These are phyloP conservation scores for Pugionium cornutum DNA, from an alignment of 345 rosid species.

Conservation along the genomic window DNA sequence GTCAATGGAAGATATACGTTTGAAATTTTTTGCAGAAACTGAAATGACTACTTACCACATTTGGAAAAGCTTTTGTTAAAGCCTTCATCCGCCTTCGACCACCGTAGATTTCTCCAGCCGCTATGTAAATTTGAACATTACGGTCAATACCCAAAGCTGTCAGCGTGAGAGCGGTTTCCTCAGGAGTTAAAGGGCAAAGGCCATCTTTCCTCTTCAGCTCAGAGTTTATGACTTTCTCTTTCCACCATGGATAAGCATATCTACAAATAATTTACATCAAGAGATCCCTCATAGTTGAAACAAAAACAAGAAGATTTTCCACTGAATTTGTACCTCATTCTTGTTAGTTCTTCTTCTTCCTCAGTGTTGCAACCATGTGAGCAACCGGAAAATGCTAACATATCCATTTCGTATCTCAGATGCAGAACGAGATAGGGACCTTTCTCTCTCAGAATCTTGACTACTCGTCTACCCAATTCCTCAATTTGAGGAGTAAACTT, in stretches of 20 bases:
- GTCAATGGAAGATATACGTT: constrained; percentile 13
- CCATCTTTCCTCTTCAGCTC: constrained; percentile 87
- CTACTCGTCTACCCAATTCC: constrained; percentile 76
- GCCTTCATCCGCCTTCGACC: constrained; percentile 71
- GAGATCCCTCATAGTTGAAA: constrained; percentile 5
- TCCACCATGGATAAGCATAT: constrained; percentile 89
- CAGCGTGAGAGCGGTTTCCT: constrained; percentile 84
- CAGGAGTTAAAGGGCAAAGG: constrained; percentile 91
- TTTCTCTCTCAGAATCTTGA: constrained; percentile 66
- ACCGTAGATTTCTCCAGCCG: constrained; percentile 96
- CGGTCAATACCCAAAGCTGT: constrained; percentile 73
- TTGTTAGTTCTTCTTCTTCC: constrained; percentile 81
- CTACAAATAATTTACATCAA: constrained; percentile 42
- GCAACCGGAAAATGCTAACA: constrained; percentile 97
- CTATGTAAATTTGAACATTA: constrained; percentile 81
- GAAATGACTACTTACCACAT: constrained; percentile 58
- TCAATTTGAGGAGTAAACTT: constrained; percentile 80
- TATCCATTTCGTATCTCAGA: constrained; percentile 98
- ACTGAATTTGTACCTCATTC: constrained; percentile 61
- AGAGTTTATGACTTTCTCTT: constrained; percentile 80
- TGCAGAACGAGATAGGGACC: constrained; percentile 91
- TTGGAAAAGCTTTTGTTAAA: constrained; percentile 66
- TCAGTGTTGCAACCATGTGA: constrained; percentile 78
- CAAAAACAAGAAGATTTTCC: constrained; percentile 14
- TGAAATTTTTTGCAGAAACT: not conserved